Base-by-base conservation (phyloP, 805 yeast genomes). In the Candida boleticola region DNA sequence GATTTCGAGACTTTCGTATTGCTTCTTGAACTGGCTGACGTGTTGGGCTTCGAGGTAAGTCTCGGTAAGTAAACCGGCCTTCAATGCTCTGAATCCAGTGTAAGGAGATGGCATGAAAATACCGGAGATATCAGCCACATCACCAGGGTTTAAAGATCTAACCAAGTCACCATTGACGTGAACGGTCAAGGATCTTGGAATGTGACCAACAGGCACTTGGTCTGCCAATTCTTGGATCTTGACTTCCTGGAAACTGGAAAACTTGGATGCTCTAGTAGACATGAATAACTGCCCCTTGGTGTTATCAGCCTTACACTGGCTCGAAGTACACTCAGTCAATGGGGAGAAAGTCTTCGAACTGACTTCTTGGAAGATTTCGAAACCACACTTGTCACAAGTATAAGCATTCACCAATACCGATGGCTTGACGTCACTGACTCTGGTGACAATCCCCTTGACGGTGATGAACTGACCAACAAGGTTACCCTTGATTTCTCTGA, bases 161-260 rank as follows among this genome's bases (percentile, higher is more conserved):
- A 89, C 97, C 42, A 93, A 68, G 44, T 88, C 85, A 34, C 99
- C 99, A 54, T 85, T 87, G n/a, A 92, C 82, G 60, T 92, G 96
- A 42, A 92, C 76, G 13, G 84, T 79, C 48, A 93, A 71, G 23
- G 89, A 69, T 55, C 99, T 79, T 37, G 99, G 99, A 49, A 93
- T 93, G 63, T 92, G 97, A 40, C 99, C 99, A 22, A 90, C 92
- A 1, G 99, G 99, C 14, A 93, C 99, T 67, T 93, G 99, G 50
- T 84, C 83, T 3, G 98, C 87, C 60, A 92, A 71, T 65, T 93
- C 99, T 70, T 93, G 99, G 47, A 93, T 76, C 56, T 88, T 84
- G 42, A 90, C 93, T 56, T 93, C 99, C 68, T 93, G 99, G 74
- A 90, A 93, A 5, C 96, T 87, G 41, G 85, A 76, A 57, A 95